A percentile compares a stretch with the other conserved stretches of the same genome.
phyloP scores from a whole-genome alignment of 192 early-diverging fungal species.

The Umbelopsis vinacea region DNA sequence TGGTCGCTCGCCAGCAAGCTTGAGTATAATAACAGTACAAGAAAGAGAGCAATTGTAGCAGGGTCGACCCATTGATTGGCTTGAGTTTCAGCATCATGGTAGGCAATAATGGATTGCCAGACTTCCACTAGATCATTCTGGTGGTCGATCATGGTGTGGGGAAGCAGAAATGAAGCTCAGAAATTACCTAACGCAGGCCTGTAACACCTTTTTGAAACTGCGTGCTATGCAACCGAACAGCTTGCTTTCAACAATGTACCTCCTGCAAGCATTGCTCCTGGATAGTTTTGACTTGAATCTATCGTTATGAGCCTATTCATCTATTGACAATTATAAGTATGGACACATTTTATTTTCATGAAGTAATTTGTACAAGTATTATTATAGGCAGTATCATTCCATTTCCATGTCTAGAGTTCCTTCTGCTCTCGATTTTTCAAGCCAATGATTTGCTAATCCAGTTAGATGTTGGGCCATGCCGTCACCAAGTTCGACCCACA shows the following conservation, averaged over 20 bases:
- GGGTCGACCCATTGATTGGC: background rate
- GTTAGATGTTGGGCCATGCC: conserved; percentile 5
- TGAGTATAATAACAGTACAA: background rate
- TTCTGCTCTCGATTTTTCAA: background rate
- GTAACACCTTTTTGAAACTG: background rate
- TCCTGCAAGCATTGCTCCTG: too few species aligned
- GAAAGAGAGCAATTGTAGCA: background rate
- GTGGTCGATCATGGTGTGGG: background rate
- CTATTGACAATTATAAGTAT: too few species aligned
- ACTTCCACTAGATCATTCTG: conserved; percentile 1
- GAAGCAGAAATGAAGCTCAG: background rate
- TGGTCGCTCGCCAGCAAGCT: conserved; percentile 3
- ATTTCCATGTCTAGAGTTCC: background rate
- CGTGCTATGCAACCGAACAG: too few species aligned
- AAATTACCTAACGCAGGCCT: background rate
- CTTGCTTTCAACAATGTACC: too few species aligned
- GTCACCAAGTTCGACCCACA: conserved; percentile 14
- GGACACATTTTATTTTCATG: too few species aligned
- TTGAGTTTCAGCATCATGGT: background rate
- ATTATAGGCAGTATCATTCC: background rate
- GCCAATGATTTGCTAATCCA: conserved; percentile 10
- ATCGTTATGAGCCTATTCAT: too few species aligned
- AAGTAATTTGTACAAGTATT: conserved; percentile 8
- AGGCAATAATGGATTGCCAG: background rate
- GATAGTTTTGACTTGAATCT: too few species aligned